These are phyloP conservation scores for Cucumis sativus DNA, from an alignment of 306 rosid genomes.

Conservation along the genomic window Cucumber_9930_V3 NC_026660.2:26989501-26990000, in stretches of 20 bases:
- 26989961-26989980: conserved; percentile 97
- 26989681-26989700: not conserved
- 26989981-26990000: conserved; percentile 90
- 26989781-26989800: conserved; percentile 82
- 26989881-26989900: not conserved
- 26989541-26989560: conserved; percentile 58
- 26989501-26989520: not conserved
- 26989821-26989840: conserved; percentile 20
- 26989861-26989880: not conserved
- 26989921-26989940: conserved; percentile 45
- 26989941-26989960: conserved; percentile 70
- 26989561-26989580: conserved; percentile 90
- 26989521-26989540: not conserved
- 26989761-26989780: conserved; percentile 83
- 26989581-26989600: conserved; percentile 69
- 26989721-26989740: not conserved
- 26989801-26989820: conserved; percentile 44
- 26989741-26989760: not conserved
- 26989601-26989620: conserved; percentile 76
- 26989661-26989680: not conserved
- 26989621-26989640: conserved; percentile 57
- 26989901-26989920: not conserved
- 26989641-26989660: conserved; percentile 42
- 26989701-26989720: not conserved
- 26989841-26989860: not conserved